Base-by-base conservation (phyloP, 495 filamentous ascomycete species). In the Aspergillus sclerotioniger region DNA sequence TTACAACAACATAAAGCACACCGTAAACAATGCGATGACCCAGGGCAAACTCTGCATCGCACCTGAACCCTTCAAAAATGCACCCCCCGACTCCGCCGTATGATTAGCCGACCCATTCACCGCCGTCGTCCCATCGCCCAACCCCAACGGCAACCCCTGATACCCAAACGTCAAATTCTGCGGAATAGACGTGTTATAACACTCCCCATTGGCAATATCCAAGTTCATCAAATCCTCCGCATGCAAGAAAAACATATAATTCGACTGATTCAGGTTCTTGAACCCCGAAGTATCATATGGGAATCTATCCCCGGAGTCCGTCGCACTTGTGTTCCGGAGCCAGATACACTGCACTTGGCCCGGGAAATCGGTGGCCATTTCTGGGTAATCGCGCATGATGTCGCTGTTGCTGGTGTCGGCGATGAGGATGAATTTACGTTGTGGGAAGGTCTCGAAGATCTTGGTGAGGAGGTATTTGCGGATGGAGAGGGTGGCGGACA, bases 391-490 rank as follows among this genome's bases (percentile, higher is more conserved):
- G 16, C 44, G 44, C 44, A 46, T 46, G 16, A 46, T 16, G 9
- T 46, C 44, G 16, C 44, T 46, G 44, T 46, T 46, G 44, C 44
- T 46, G 16, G 44, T 46, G 16, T 46, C 44, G 16, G 44, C 44
- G 17, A 46, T 19, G 8, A 46, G 17, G 17, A 46, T 46, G 44
- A 46, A 46, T n/a, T 46, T 46, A 16, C 44, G 44, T 16, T 46
- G 16, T 8, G 44, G 44, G 44, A 46, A 46, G 16, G n/a, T 46
- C 15, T 46, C 44, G 44, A 46, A 46, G 44, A 46, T 21, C 44
- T 21, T 46, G 8, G 19, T 20, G 0, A 46, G 15, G 8, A 46
- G 44, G 16, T 20, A 46, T 21, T 46, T 46, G n/a, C 44, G 44
- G 17, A 46, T 46, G 4, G 44, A 46, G 9, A 46, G 16, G 16